Base-by-base conservation (phyloP, 768 basidiomycete species). In the Mycena indigotica region DNA sequence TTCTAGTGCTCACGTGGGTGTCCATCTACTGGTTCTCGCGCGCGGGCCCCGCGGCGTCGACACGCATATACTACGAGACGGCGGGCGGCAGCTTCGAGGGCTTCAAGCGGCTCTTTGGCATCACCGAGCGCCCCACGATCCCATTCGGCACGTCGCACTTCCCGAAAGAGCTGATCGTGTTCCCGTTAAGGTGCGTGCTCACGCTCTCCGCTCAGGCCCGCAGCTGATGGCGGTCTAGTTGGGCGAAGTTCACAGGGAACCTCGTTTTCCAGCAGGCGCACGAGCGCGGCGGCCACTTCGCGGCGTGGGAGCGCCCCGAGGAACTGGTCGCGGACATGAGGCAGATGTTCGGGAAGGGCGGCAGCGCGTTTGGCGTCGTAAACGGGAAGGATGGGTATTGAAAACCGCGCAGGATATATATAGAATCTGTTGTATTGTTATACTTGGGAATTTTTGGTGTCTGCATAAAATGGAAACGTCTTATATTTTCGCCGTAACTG, bases 1-100 rank as follows among this genome's bases (percentile, higher is more conserved):
- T 8, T 15, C 8, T 54, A 85, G 84, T 84, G 4, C 61, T 86
- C 19, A 84, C 81, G 0, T 86, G 84, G 84, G 67, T 84, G 21
- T 84, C 83, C 2, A 73, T 84, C 12, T 84, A 81, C 64, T 80
- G 77, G 76, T 84, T 85, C 70, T 85, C 84, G 6, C 75, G 77
- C 10, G 74, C 79, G n/a, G 84, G 84, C 0, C 84, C 86, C 4
- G 75, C 83, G 2, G 83, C 85, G 0, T 80, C 85, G 0, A 21
- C 80, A 8, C 74, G 84, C 13, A 85, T 85, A 19, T 87, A 87
- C 67, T 85, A 80, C 63, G 87, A 87, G 63, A 60, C 66, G n/a
- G 55, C 29, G 23, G 52, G 53, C 12, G 58, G 54, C 10, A 57
- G 44, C 41, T n/a, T n/a, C n/a, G n/a, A n/a, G n/a, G n/a, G n/a